Conservation (phyloP, 2,329 filamentous ascomycete species). For the Penicillium expansum region DNA sequence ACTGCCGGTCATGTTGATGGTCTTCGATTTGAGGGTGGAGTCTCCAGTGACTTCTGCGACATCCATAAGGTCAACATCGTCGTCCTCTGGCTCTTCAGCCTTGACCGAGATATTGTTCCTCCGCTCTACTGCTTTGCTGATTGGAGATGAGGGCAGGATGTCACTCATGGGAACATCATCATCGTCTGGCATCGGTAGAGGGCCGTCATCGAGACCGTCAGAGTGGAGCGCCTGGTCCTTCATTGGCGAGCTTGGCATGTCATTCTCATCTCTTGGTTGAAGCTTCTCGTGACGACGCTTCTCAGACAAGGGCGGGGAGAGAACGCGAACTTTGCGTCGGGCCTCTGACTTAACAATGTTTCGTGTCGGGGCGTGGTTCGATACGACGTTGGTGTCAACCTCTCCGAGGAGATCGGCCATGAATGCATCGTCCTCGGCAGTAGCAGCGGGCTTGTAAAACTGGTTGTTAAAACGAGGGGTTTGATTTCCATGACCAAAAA, state of each 20-base stretch:
- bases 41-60: slow-evolving; percentile 72
- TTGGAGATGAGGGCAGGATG: slow-evolving; percentile 79
- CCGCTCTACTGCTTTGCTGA: slow-evolving; percentile 72
- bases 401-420: slow-evolving; percentile 80
- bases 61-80: slow-evolving; percentile 81
- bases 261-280: slow-evolving; percentile 44
- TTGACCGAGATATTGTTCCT: slow-evolving; percentile 59
- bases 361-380: slow-evolving; percentile 54
- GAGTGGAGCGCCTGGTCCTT: slow-evolving; percentile 43
- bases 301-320: slow-evolving; percentile 69
- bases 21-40: slow-evolving; percentile 60
- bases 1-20: slow-evolving; percentile 80
- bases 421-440: slow-evolving; percentile 85
- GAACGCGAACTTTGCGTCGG: slow-evolving; percentile 72
- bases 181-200: slow-evolving; percentile 58
- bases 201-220: slow-evolving; percentile 57
- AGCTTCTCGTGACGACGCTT: slow-evolving; percentile 53
- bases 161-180: slow-evolving; percentile 85
- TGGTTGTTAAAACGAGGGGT: slow-evolving; percentile 17
- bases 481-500: background rate
- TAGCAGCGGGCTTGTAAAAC: slow-evolving; percentile 62
- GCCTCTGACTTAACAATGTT: slow-evolving; percentile 70
- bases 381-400: slow-evolving; percentile 73
- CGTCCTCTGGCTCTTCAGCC: slow-evolving; percentile 66
- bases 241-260: slow-evolving; percentile 47